Percentiles rank a stretch among this genome's conserved stretches.
Evolutionary conservation across 2,329 filamentous ascomycete genomes (phyloP).

Genomic region (Colletotrichum tropicale): DNA sequence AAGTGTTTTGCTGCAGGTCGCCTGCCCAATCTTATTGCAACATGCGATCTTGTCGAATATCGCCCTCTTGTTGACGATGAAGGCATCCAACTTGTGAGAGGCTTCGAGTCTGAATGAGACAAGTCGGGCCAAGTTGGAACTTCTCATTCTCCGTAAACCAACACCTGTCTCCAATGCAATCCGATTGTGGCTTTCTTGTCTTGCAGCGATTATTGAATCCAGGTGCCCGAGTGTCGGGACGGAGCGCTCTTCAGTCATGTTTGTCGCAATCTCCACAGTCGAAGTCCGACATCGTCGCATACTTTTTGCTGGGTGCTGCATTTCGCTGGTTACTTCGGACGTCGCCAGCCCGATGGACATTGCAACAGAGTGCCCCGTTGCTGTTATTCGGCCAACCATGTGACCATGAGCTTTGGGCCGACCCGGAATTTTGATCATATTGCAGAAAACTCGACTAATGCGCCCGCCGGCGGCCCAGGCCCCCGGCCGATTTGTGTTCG

Average conservation of each 20-base stretch:
- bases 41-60: neutral
- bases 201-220: neutral
- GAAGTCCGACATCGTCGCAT: neutral
- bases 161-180: slow-evolving; percentile 7
- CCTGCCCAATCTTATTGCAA: neutral
- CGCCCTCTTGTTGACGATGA: neutral
- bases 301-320: neutral
- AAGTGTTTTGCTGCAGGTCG: neutral
- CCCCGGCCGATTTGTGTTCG: neutral
- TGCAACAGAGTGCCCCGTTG: neutral
- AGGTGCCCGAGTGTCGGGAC: slow-evolving; percentile 15
- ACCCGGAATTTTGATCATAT: slow-evolving; percentile 3
- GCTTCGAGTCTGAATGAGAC: slow-evolving; percentile 4
- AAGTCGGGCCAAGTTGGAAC: neutral
- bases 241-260: slow-evolving; percentile 1
- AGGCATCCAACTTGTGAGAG: neutral
- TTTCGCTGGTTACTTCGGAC: neutral
- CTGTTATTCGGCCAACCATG: neutral
- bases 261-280: neutral
- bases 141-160: neutral
- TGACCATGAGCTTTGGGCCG: neutral
- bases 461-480: neutral
- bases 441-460: neutral
- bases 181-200: slow-evolving; percentile 4
- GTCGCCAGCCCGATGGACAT: neutral